A percentile compares a stretch with the other conserved stretches of the same genome.
Evolutionary conservation across 192 early-diverging fungal species (phyloP).

Genomic region (Coemansia erecta): DNA sequence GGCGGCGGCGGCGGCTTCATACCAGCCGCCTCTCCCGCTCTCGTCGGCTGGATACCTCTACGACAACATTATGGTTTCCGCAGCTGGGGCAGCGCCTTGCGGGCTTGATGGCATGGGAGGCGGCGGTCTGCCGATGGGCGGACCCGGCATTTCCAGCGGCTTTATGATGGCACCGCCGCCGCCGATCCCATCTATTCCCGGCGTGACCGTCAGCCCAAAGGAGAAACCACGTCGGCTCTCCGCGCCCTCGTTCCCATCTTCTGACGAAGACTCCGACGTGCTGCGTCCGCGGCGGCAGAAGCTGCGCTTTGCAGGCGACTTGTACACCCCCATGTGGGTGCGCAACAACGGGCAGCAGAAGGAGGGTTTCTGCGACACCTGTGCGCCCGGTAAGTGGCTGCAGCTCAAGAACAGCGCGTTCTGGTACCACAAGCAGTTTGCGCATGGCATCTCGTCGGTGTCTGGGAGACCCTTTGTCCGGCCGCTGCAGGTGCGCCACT

Average conservation of each 20-base stretch:
- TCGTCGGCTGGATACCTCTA: constrained; percentile 27
- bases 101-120: too few relatives aligned
- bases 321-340: constrained; percentile 86
- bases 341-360: constrained; percentile 69
- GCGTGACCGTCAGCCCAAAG: constrained; percentile 48
- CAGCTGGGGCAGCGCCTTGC: too few relatives aligned
- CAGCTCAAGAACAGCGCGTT: constrained; percentile 86
- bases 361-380: constrained; percentile 83
- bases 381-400: constrained; percentile 79
- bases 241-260: constrained; percentile 26
- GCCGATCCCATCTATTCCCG: constrained; percentile 44
- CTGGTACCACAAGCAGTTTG: constrained; percentile 90
- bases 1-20: too few relatives aligned
- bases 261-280: constrained; percentile 28
- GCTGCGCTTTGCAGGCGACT: constrained; percentile 65
- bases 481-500: constrained; percentile 70
- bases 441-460: constrained; percentile 82
- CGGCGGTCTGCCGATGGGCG: too few relatives aligned
- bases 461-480: constrained; percentile 72
- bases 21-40: too few relatives aligned
- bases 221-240: constrained; percentile 45
- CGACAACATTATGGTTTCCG: constrained; percentile 9
- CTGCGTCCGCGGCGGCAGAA: constrained; percentile 67
- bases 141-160: background rate
- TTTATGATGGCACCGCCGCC: constrained; percentile 14